Percentiles rank a stretch among this genome's conserved stretches.
phyloP scores from a whole-genome alignment of 768 basidiomycete genomes.

The Suillus hirtellus region DNA sequence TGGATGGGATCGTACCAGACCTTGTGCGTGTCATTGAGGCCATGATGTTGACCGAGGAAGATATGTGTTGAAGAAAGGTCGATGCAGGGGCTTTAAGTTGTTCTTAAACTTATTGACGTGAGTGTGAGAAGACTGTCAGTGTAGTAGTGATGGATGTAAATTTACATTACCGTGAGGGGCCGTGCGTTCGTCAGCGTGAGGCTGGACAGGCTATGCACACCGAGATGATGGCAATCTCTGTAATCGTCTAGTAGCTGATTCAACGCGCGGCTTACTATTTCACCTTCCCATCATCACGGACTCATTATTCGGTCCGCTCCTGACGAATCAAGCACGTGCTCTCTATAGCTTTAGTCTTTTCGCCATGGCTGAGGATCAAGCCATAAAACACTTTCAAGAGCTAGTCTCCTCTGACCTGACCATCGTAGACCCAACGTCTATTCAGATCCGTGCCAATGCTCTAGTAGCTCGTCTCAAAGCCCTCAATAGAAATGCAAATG shows the following conservation, averaged over 20 bases:
- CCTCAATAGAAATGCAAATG: constrained; percentile 73
- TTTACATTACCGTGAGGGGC: constrained; percentile 10
- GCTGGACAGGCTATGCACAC: not conserved
- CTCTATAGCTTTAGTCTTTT: not conserved
- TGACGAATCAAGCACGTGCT: constrained; percentile 9
- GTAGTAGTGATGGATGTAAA: constrained; percentile 6
- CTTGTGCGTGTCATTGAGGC: constrained; percentile 50
- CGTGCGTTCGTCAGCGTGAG: constrained; percentile 19
- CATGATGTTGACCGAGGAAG: constrained; percentile 15
- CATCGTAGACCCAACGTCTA: constrained; percentile 36
- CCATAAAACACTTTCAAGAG: constrained; percentile 63
- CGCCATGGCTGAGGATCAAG: constrained; percentile 41
- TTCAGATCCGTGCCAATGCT: constrained; percentile 69
- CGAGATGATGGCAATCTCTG: constrained; percentile 6
- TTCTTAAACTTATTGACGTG: constrained; percentile 30
- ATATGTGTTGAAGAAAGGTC: constrained; percentile 9
- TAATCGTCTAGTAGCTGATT: constrained; percentile 6
- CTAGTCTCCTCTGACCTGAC: constrained; percentile 58
- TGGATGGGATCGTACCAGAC: constrained; percentile 87
- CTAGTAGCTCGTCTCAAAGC: constrained; percentile 81
- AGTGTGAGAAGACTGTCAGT: constrained; percentile 17
- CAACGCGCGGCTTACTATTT: not conserved
- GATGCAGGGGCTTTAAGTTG: constrained; percentile 16
- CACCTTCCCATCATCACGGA: constrained; percentile 9
- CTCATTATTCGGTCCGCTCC: constrained; percentile 10